phyloP scores from a whole-genome alignment of 768 basidiomycete species.

The Lanmaoa rubissima region DNA sequence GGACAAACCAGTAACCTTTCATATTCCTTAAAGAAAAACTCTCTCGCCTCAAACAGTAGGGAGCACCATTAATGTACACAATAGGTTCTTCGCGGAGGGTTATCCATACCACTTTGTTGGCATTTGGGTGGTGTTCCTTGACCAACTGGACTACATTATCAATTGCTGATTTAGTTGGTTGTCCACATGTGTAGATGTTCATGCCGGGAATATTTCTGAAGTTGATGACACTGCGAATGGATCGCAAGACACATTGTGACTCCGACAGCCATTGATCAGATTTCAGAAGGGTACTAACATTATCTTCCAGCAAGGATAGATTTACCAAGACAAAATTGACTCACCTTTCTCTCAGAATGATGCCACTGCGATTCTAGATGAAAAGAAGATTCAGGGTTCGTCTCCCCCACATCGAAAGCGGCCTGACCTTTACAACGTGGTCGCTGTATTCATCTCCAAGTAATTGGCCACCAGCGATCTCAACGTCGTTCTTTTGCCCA shows the following conservation, averaged over 20 bases:
- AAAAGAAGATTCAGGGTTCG: background rate
- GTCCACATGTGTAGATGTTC: constrained; percentile 88
- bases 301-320: background rate
- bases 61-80: constrained; percentile 88
- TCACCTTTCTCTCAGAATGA: constrained; percentile 88
- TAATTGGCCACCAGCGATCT: constrained; percentile 77
- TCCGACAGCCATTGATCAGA: constrained; percentile 89
- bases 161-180: constrained; percentile 85
- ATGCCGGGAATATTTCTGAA: constrained; percentile 82
- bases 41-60: constrained; percentile 87
- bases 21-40: constrained; percentile 88
- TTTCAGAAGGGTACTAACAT: constrained; percentile 74
- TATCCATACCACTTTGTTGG: constrained; percentile 79
- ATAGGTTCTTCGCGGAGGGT: constrained; percentile 92
- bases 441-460: constrained; percentile 95
- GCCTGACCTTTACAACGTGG: constrained; percentile 80
- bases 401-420: background rate
- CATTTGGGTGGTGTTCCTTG: constrained; percentile 55
- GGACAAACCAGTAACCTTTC: constrained; percentile 56
- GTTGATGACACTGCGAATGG: constrained; percentile 90
- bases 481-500: constrained; percentile 72
- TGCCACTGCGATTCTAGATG: constrained; percentile 85
- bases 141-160: constrained; percentile 71
- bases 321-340: constrained; percentile 24
- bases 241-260: constrained; percentile 60